These are phyloP conservation scores for Tuber borchii DNA, from an alignment of 495 filamentous ascomycete genomes.

Conservation along the genomic window DNA sequence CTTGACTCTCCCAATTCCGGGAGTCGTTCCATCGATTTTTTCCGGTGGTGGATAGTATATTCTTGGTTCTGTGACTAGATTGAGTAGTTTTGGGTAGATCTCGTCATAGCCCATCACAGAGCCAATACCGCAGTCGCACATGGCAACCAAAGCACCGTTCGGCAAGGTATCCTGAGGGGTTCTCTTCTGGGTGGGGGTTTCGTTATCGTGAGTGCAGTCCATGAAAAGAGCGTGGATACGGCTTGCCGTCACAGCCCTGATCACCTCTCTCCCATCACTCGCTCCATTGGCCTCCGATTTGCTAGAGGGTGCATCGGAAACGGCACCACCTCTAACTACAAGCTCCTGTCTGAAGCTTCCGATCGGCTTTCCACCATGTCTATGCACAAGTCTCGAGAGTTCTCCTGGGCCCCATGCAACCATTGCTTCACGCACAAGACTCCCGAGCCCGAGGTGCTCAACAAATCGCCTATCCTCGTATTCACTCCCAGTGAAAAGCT, in stretches of 20 bases:
- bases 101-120: constrained; percentile 99
- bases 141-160: constrained; percentile 88
- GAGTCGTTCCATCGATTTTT: constrained; percentile 42
- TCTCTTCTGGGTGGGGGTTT: constrained; percentile 89
- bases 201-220: constrained; percentile 99
- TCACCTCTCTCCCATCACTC: constrained; percentile 39
- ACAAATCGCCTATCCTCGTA: constrained; percentile 94
- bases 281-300: constrained; percentile 44
- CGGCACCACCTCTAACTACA: constrained; percentile 44
- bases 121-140: constrained; percentile 89
- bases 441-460: constrained; percentile 79
- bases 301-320: constrained; percentile 1
- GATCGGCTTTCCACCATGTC: constrained; percentile 88
- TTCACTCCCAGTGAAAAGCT: constrained; percentile 94
- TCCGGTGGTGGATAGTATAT: constrained; percentile 51
- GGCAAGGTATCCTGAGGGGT: constrained; percentile 90
- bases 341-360: constrained; percentile 87
- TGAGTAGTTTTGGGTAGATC: constrained; percentile 82
- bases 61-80: constrained; percentile 81
- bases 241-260: constrained; percentile 52
- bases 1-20: constrained; percentile 84
- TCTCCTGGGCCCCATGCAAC: constrained; percentile 94
- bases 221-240: constrained; percentile 93
- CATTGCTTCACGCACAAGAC: constrained; percentile 94
- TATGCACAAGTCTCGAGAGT: constrained; percentile 83